Conservation (phyloP, 2,329 filamentous ascomycete genomes). For the Botryotinia convoluta region DNA sequence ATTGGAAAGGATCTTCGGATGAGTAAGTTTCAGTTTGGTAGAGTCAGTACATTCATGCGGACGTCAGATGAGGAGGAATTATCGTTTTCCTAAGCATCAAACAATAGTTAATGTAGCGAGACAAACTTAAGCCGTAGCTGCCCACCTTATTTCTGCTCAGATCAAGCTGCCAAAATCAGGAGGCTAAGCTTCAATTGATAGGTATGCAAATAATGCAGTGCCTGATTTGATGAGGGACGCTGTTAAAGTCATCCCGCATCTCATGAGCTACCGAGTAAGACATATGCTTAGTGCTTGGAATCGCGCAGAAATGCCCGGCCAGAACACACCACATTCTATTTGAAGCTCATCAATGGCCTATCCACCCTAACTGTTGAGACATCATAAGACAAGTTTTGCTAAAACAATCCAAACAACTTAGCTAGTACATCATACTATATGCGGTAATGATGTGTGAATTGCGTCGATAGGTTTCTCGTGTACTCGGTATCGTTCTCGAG, state of each 20-base stretch:
- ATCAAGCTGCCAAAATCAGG: background rate
- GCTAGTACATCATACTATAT: background rate
- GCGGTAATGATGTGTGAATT: background rate
- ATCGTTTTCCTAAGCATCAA: background rate
- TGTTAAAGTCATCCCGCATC: background rate
- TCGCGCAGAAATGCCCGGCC: background rate
- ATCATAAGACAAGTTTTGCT: background rate
- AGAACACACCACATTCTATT: background rate
- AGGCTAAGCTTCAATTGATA: background rate
- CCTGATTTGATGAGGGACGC: background rate
- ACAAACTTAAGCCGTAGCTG: background rate
- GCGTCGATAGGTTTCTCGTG: background rate
- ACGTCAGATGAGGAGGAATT: background rate
- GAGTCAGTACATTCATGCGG: background rate
- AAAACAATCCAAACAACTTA: background rate
- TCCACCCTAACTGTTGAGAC: background rate
- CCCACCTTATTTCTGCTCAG: background rate
- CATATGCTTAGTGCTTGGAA: background rate
- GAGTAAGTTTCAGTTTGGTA: background rate
- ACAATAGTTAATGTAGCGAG: background rate
- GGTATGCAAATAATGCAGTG: background rate
- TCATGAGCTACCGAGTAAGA: background rate
- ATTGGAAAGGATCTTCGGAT: background rate
- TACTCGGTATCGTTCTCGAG: background rate
- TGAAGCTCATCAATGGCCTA: background rate